Base-by-base conservation (phyloP, 1,139 yeast species). In the Saccharomycopsis crataegensis region DNA sequence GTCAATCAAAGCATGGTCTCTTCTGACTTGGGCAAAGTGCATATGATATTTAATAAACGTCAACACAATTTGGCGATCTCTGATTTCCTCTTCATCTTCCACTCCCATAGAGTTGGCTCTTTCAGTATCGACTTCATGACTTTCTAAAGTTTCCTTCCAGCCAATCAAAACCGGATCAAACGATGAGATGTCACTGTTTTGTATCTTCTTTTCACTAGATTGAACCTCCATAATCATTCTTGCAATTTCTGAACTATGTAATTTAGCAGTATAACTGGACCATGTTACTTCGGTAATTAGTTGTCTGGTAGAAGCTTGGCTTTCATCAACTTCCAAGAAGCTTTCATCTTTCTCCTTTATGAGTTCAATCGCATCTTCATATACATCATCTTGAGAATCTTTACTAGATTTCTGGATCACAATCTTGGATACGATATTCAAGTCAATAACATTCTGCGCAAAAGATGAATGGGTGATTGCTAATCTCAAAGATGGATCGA, bases 11-110 rank as follows among this genome's bases (percentile, higher is more conserved):
- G 54, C 50, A 58, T 76, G 68, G 65, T 89, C 96, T 69, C 97
- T 81, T 66, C 82, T 79, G 56, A 89, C 76, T 58, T 86, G 79
- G 43, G 86, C 76, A 59, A 86, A 73, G 48, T 86, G 70, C 59
- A 80, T 71, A 62, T 83, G 79, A 69, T 86, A 91, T 61, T 80
- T 81, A 62, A 89, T 77, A 67, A 78, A 91, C 0, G 96, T 86
- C 56, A 80, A 72, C 49, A 89, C 70, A 59, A 91, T 82, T 63
- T 90, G 89, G 59, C 85, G 78, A 61, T 86, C 80, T 69, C 89
- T 95, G 36, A 75, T 78, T 57, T 77, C 79, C 40, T 65, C 67
- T 33, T 62, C 67, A 47, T 70, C 70, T 36, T 71, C 77, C 55
- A 75, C 77, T 56, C 72, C 61, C 51, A 69, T 70, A 11, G 52